Conservation (phyloP, 2,329 filamentous ascomycete genomes). For the Truncatella angustata region DNA sequence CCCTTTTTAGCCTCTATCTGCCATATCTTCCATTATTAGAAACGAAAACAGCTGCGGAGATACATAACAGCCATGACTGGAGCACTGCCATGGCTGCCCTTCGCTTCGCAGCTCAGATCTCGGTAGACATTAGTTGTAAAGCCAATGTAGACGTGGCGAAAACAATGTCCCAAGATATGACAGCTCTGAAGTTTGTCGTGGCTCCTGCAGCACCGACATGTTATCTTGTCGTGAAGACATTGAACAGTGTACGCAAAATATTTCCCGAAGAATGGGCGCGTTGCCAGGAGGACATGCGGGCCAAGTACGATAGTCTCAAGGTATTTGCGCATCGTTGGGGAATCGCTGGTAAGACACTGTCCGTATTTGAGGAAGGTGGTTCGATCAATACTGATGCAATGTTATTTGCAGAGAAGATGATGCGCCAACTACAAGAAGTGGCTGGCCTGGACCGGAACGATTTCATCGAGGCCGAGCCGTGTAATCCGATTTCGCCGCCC, state of each 20-base stretch:
- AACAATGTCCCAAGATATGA: background rate
- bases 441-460: conserved; percentile 23
- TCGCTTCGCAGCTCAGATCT: conserved; percentile 31
- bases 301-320: conserved; percentile 32
- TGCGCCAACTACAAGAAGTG: conserved; percentile 27
- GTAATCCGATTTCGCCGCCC: conserved; percentile 15
- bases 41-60: conserved; percentile 12
- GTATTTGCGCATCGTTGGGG: conserved; percentile 32
- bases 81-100: conserved; percentile 26
- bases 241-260: conserved; percentile 23
- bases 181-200: conserved; percentile 21
- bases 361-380: background rate
- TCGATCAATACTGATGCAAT: too few relatives aligned
- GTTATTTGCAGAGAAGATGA: conserved; percentile 27
- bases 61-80: conserved; percentile 19
- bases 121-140: conserved; percentile 31
- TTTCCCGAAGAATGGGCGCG: conserved; percentile 25
- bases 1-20: conserved; percentile 30
- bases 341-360: conserved; percentile 27
- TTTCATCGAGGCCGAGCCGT: conserved; percentile 24
- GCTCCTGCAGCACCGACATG: conserved; percentile 30
- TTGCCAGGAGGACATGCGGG: conserved; percentile 26
- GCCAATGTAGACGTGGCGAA: conserved; percentile 23
- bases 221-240: conserved; percentile 28
- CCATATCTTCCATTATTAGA: conserved; percentile 29